Base-by-base conservation (phyloP, 1,284 basidiomycete species). In the Acaromyces ingoldii region DNA sequence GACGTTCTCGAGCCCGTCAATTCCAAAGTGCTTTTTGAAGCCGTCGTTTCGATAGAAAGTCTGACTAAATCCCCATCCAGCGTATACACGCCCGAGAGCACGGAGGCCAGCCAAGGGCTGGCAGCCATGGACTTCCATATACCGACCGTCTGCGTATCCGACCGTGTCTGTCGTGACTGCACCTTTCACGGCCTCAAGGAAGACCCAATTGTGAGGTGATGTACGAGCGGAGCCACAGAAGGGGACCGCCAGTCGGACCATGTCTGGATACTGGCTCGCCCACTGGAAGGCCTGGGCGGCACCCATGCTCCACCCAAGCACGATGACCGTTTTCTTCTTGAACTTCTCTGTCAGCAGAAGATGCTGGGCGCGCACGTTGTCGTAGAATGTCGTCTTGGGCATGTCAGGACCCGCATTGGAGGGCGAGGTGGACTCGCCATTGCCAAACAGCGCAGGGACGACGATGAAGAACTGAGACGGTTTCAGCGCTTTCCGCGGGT, bases 361-460 rank as follows among this genome's bases (percentile, higher is more conserved):
- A 39, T 65, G 55, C 46, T 65, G 63, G 11, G 63, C 63, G 6
- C 47, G 38, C 0, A 65, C 63, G 29, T 65, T 65, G 47, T 65
- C 63, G 46, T 58, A 60, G 31, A 61, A 60, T 0, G 63, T 65
- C 0, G 63, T 55, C 13, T 36, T 28, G 1, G 63, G 63, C 3
- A 65, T 49, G 21, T 58, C 40, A 22, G 37, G 2, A 3, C 63
- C 58, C 3, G 55, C 33, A 34, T 68, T 68, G 19, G 55, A 58
- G 19, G 65, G 66, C 1, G 59, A 63, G 15, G 29, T 47, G 0
- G 60, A 63, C 40, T 68, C 58, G 17, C 63, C 62, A 30, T 67
- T 67, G n/a, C 66, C 66, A 45, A 69, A 66, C 1, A 68, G 49
- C n/a, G 65, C 66, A 0, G 62, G 59, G 1, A 63, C 48, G 49